Evolutionary conservation across 805 yeast species (phyloP), one percentile per base, ranked within the genome.

Genomic region (Debaryomyces tyrocola): DNA sequence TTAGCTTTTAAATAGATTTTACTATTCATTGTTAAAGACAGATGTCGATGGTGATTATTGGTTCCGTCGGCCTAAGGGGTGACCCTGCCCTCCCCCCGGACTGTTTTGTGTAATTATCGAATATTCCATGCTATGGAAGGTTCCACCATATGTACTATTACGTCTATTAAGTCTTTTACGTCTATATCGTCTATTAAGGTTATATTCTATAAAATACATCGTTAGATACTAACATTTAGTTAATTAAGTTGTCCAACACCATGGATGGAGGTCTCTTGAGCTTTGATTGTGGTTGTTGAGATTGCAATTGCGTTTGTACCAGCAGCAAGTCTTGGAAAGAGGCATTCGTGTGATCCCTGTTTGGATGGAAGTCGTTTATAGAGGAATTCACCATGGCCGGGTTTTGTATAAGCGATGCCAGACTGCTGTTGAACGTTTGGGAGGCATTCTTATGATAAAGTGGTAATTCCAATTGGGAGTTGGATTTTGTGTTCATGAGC

Each of bases 401-500:
- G 29, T 20, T 40, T 7, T 7, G 17, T 15, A 15, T 20, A n/a
- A 18, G 11, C 11, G 21, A 40, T 10, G 37, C 14, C 20, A 7
- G 21, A 14, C 37, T 21, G 42, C 15, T 28, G 42, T 31, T 41
- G 29, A 24, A 12, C 20, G 14, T 18, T 12, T 35, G 18, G 7
- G 14, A 27, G 7, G 43, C 17, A 20, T 27, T 21, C 15, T 43
- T 47, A 37, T 55, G 56, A 29, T 52, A 46, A 18, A 53, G 35
- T 2, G 62, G 61, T 29, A 55, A 49, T 15, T 49, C 53, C 12
- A 48, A 40, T 31, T 53, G 54, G 6, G 56, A 51, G 15, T 46
- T 41, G 40, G 41, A 48, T 41, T 43, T 48, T 6, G 42, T 33
- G 28, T 40, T 47, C 62, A 63, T 61, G 35, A 74, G 52, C 46